Evolutionary conservation across 768 basidiomycete species (phyloP).

Genomic region (Tulasnella sp.): DNA sequence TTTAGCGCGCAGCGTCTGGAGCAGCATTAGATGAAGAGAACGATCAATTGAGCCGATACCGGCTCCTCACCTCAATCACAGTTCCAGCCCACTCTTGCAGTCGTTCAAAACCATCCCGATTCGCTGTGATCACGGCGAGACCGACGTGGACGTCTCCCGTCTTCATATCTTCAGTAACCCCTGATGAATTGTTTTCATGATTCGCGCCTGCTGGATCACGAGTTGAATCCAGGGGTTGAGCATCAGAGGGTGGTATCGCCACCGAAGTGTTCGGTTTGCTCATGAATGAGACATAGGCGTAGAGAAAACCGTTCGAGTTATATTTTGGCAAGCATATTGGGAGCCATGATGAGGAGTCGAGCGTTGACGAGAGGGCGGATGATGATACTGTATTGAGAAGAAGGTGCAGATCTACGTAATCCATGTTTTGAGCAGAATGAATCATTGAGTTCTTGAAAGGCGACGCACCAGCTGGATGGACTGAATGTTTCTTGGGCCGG

Average conservation of each 20-base stretch:
- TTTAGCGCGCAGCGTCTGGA: neutral
- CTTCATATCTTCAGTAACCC: conserved; percentile 15
- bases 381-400: conserved; percentile 83
- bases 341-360: conserved; percentile 80
- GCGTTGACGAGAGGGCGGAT: conserved; percentile 61
- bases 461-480: conserved; percentile 73
- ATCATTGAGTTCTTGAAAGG: neutral
- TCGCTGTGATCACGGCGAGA: conserved; percentile 14
- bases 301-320: conserved; percentile 78
- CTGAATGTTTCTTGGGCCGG: conserved; percentile 84
- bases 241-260: neutral
- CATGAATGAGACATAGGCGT: conserved; percentile 70
- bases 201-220: neutral
- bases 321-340: conserved; percentile 95
- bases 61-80: conserved; percentile 8
- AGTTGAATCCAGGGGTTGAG: neutral
- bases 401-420: conserved; percentile 67
- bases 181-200: neutral
- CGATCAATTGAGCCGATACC: neutral
- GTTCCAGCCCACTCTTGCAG: conserved; percentile 15
- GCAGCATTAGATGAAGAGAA: too few relatives aligned
- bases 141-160: neutral
- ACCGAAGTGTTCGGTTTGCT: neutral
- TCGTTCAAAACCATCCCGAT: conserved; percentile 17
- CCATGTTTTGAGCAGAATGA: neutral